A percentile compares a stretch with the other conserved stretches of the same genome.
These are phyloP conservation scores for Labyrinthula sp. DNA, from an alignment of 352 stramenopile genomes.

Conservation along the genomic window DNA sequence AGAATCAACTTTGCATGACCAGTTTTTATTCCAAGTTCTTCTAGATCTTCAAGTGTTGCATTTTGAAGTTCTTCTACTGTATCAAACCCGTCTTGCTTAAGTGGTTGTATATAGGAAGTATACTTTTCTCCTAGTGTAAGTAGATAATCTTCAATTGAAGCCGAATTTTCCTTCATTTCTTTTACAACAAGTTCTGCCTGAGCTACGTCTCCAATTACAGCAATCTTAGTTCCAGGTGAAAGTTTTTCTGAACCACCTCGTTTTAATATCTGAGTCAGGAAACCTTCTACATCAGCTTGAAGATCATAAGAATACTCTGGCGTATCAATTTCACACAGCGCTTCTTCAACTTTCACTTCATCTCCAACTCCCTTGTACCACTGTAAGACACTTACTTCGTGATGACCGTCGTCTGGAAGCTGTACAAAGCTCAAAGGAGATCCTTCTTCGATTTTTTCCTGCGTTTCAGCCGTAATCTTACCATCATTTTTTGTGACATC, in stretches of 20 bases:
- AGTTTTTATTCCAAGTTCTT: constrained; percentile 9
- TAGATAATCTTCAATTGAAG: too few relatives aligned
- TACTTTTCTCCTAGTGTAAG: too few relatives aligned
- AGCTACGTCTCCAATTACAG: too few relatives aligned
- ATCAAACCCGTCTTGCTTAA: constrained; percentile 22
- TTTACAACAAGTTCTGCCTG: too few relatives aligned
- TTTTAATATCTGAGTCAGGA: constrained; percentile 15
- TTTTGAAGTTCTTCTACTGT: constrained; percentile 5
- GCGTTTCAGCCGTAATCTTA: too few relatives aligned
- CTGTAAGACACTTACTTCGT: neutral
- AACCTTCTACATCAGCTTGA: constrained; percentile 9
- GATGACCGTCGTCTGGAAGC: constrained; percentile 20
- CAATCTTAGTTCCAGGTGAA: too few relatives aligned
- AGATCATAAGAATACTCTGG: constrained; percentile 27
- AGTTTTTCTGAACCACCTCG: too few relatives aligned
- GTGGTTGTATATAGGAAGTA: constrained; percentile 5
- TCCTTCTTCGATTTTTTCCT: too few relatives aligned
- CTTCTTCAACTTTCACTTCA: neutral
- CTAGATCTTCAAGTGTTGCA: constrained; percentile 7
- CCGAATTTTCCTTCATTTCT: too few relatives aligned
- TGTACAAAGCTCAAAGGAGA: too few relatives aligned
- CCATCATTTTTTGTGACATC: too few relatives aligned
- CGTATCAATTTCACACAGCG: constrained; percentile 23
- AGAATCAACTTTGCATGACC: constrained; percentile 14
- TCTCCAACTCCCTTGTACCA: constrained; percentile 18